These are phyloP conservation scores for Mucor mucedo DNA, from an alignment of 371 early-diverging fungal genomes.

Conservation along the genomic window DNA sequence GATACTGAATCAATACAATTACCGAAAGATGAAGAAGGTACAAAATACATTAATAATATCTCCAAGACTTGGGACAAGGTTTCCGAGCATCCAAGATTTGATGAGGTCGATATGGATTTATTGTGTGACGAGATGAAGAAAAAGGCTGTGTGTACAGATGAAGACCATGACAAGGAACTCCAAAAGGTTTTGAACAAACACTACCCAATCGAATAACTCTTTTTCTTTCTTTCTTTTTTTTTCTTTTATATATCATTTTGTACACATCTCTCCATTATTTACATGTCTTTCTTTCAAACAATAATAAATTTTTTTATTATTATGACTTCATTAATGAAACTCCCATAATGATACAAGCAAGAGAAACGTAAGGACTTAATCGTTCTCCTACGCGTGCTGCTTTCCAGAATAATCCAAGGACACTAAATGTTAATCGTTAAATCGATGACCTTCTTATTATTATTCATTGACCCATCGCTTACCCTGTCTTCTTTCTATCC, in stretches of 20 bases:
- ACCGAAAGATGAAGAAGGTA: constrained; percentile 11
- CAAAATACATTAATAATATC: constrained; percentile 54
- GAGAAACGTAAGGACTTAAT: constrained; percentile 84
- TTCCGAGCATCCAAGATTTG: constrained; percentile 59
- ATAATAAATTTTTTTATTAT: constrained; percentile 6
- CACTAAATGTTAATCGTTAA: constrained; percentile 36
- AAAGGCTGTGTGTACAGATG: constrained; percentile 50
- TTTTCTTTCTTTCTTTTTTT: background rate
- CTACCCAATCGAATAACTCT: constrained; percentile 14
- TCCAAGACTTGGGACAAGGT: constrained; percentile 61
- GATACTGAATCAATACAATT: constrained; percentile 5
- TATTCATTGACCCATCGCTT: constrained; percentile 12
- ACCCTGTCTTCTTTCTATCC: constrained; percentile 72
- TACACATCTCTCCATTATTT: constrained; percentile 1
- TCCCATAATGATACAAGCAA: constrained; percentile 85
- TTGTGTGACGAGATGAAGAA: constrained; percentile 63
- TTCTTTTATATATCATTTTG: background rate
- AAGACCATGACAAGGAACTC: constrained; percentile 21
- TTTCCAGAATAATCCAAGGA: constrained; percentile 91
- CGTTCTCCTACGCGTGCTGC: constrained; percentile 90
- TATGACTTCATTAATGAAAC: constrained; percentile 63
- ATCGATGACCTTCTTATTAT: background rate
- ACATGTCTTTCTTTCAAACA: constrained; percentile 5
- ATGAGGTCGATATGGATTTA: constrained; percentile 59
- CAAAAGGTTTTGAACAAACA: constrained; percentile 11